Evolutionary conservation across 1,139 yeast genomes (phyloP).

Genomic region (Candida sanyaensis): DNA sequence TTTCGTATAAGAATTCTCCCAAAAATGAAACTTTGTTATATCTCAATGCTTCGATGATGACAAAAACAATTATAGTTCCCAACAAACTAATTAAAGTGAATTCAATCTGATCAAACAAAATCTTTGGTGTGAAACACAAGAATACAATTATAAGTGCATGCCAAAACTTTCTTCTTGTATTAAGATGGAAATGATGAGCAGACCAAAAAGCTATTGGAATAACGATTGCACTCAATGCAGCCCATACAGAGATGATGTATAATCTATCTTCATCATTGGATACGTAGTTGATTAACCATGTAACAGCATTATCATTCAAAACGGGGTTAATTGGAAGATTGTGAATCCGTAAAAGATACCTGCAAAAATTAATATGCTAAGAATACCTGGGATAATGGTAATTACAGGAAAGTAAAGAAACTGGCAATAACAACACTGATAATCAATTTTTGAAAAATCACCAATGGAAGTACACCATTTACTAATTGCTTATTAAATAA

Average conservation of each 20-base stretch:
- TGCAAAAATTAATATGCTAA: conserved; percentile 18
- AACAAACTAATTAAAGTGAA: conserved; percentile 40
- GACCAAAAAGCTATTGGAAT: conserved; percentile 43
- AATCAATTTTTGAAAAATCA: conserved; percentile 38
- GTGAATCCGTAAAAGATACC: conserved; percentile 27
- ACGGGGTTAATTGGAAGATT: conserved; percentile 28
- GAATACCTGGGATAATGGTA: conserved; percentile 9
- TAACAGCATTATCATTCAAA: conserved; percentile 27
- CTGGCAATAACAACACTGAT: conserved; percentile 23
- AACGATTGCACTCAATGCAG: conserved; percentile 27
- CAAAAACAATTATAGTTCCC: conserved; percentile 46
- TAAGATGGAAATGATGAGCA: conserved; percentile 40
- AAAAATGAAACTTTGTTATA: conserved; percentile 42
- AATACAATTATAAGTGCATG: conserved; percentile 38
- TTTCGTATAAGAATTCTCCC: conserved; percentile 32
- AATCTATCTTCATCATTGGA: conserved; percentile 24
- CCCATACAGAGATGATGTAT: conserved; percentile 45
- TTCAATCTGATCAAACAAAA: conserved; percentile 19
- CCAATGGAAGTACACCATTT: conserved; percentile 23
- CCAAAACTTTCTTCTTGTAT: conserved; percentile 56
- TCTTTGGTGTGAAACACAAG: conserved; percentile 26
- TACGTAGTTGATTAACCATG: conserved; percentile 31
- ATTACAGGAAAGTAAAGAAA: conserved; percentile 22
- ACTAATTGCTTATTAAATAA: conserved; percentile 25
- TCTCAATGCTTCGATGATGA: conserved; percentile 57